Conservation (phyloP, 129 eudicot genomes). For the Artemisia argyi region DNA sequence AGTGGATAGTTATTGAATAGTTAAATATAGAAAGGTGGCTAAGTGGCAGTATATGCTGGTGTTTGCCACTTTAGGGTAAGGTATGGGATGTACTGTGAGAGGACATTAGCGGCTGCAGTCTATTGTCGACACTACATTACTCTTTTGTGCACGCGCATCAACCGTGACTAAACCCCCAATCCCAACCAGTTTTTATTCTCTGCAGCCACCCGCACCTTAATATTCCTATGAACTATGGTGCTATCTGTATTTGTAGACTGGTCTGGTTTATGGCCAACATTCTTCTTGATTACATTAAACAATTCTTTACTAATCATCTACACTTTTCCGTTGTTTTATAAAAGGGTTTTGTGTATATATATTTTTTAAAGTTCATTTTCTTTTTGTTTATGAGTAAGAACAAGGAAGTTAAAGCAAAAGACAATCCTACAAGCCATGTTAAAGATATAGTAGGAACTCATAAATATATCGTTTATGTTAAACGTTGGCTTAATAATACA, state of each 20-base stretch:
- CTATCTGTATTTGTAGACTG: slow-evolving; percentile 10
- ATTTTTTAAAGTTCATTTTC: too few relatives aligned
- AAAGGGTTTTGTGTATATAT: too few relatives aligned
- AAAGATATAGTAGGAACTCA: too few relatives aligned
- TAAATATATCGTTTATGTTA: too few relatives aligned
- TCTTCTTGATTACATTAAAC: slow-evolving; percentile 48
- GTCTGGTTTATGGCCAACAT: slow-evolving; percentile 58
- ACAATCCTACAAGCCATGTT: too few relatives aligned
- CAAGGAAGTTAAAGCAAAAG: too few relatives aligned
- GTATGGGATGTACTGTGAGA: slow-evolving; percentile 18
- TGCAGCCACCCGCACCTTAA: slow-evolving; percentile 19
- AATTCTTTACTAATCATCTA: slow-evolving; percentile 10
- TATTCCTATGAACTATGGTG: not conserved
- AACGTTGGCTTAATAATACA: too few relatives aligned
- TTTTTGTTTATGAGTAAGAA: too few relatives aligned
- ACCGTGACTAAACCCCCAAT: not conserved
- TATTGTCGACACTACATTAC: slow-evolving; percentile 20
- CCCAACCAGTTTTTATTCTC: slow-evolving; percentile 18
- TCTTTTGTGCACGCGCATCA: slow-evolving; percentile 17
- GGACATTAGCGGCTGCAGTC: slow-evolving; percentile 37
- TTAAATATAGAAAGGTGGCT: slow-evolving; percentile 17
- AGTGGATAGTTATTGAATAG: too few relatives aligned
- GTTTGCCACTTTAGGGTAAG: slow-evolving; percentile 37
- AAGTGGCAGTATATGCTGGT: slow-evolving; percentile 25
- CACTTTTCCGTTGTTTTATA: slow-evolving; percentile 9